Evolutionary conservation across 805 yeast genomes (phyloP), one percentile per base, ranked within the genome.

Genomic region (Nakazawaea siamensis): DNA sequence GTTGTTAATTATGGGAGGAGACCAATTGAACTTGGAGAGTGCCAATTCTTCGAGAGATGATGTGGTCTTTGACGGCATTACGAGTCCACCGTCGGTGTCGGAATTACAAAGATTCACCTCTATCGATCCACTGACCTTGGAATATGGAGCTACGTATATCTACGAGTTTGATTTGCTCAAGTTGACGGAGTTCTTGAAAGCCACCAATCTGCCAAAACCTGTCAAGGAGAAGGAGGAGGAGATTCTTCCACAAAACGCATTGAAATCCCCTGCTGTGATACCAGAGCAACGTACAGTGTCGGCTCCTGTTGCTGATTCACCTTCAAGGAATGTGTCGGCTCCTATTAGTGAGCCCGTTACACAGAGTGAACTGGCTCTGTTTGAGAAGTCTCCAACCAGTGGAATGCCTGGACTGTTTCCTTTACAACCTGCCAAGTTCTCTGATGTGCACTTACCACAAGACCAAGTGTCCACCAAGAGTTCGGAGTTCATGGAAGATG

Each of bases 1-100:
- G 56, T 50, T 90, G 24, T 52, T 88, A 10, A 73, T 90, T 12
- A 79, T 94, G 83, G 98, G 98, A 29, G 97, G 98, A 39, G 95
- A 86, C 55, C 71, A 76, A 45, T 70, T 74, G 43, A 90, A 83
- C 50, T 77, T 72, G 48, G 76, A 79, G 6, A 56, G 60, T 12
- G 19, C 14, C 17, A 37, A 37, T 16, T 33, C 40, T 29, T 51
- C 61, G 18, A 65, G 64, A 18, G 68, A 65, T 39, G 62, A 57
- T 5, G 63, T 46, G 26, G 65, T 74, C 49, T 60, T 70, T 38
- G 74, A 73, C 36, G 72, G 76, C 12, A 66, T 72, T 32, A 72
- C 63, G 37, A 60, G 57, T 8, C 73, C 62, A 43, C 68, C 72
- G 47, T 50, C 52, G 30, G 26, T 38, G 5, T 43, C 43, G 25